Evolutionary conservation across 2,329 filamentous ascomycete genomes (phyloP).

Genomic region (Neofusicoccum sp.): DNA sequence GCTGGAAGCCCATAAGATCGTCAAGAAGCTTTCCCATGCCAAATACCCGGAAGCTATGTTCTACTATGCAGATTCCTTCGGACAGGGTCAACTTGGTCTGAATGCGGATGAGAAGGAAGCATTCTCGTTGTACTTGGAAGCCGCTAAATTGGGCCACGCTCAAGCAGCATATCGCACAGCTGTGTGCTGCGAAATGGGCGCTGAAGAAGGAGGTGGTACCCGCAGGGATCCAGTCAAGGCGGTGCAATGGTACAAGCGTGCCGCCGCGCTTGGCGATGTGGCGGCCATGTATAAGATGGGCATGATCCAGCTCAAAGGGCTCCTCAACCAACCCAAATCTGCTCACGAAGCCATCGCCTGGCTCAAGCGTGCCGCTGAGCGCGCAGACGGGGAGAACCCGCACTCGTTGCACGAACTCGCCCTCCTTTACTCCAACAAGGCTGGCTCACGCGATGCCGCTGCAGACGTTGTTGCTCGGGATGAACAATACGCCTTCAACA

Average conservation of each 20-base stretch:
- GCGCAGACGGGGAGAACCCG: conserved; percentile 84
- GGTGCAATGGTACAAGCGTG: conserved; percentile 96
- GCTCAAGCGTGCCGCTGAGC: conserved; percentile 89
- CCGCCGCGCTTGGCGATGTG: conserved; percentile 83
- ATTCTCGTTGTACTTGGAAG: conserved; percentile 88
- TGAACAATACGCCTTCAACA: conserved; percentile 72
- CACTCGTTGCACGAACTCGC: conserved; percentile 90
- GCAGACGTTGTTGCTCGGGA: conserved; percentile 64
- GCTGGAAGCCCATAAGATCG: conserved; percentile 80
- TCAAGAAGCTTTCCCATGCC: conserved; percentile 78
- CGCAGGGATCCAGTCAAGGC: conserved; percentile 88
- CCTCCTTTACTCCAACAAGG: conserved; percentile 55
- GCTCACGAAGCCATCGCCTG: conserved; percentile 83
- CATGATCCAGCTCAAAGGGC: conserved; percentile 89
- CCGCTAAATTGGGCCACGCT: conserved; percentile 83
- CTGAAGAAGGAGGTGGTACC: conserved; percentile 91
- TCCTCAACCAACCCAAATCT: conserved; percentile 83
- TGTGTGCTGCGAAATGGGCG: conserved; percentile 94
- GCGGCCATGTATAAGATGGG: conserved; percentile 98
- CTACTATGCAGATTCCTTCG: conserved; percentile 84
- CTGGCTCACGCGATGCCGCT: conserved; percentile 55
- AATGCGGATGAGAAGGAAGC: conserved; percentile 87
- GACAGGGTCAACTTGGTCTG: conserved; percentile 74
- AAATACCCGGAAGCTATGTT: conserved; percentile 89
- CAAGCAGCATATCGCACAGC: conserved; percentile 90